These are phyloP conservation scores for Diaporthe velutina DNA, from an alignment of 2,329 filamentous ascomycete genomes.

Conservation along the genomic window DNA sequence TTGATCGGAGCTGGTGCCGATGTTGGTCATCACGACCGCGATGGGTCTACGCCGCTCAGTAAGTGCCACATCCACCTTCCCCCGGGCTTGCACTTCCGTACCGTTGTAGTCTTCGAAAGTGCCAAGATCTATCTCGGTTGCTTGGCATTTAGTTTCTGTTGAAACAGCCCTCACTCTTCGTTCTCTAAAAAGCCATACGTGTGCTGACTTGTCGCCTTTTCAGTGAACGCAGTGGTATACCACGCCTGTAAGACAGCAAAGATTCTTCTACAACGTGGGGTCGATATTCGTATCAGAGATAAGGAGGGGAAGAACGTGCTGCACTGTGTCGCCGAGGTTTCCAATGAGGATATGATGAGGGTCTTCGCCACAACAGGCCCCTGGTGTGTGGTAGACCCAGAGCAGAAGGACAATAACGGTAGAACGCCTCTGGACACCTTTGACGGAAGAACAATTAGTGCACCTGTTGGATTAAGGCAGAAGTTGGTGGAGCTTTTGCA, in stretches of 20 bases:
- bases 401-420: neutral
- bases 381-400: neutral
- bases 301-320: slow-evolving; percentile 1
- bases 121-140: too few relatives aligned
- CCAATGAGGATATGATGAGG: slow-evolving; percentile 4
- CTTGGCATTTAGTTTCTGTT: neutral
- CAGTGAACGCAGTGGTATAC: slow-evolving; percentile 21
- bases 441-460: neutral
- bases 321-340: slow-evolving; percentile 13
- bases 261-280: neutral
- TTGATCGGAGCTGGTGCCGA: neutral
- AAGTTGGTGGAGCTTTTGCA: slow-evolving; percentile 11
- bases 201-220: neutral
- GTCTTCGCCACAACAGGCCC: neutral
- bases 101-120: neutral
- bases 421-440: slow-evolving; percentile 3
- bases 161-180: neutral
- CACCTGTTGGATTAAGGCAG: neutral
- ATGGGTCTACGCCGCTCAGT: slow-evolving; percentile 24
- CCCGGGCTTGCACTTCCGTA: too few relatives aligned
- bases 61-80: neutral
- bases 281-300: neutral
- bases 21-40: neutral
- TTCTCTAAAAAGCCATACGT: neutral
- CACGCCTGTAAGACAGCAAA: neutral